Base-by-base conservation (phyloP, 108 stramenopile genomes). In the Cylindrotheca closterium region DNA sequence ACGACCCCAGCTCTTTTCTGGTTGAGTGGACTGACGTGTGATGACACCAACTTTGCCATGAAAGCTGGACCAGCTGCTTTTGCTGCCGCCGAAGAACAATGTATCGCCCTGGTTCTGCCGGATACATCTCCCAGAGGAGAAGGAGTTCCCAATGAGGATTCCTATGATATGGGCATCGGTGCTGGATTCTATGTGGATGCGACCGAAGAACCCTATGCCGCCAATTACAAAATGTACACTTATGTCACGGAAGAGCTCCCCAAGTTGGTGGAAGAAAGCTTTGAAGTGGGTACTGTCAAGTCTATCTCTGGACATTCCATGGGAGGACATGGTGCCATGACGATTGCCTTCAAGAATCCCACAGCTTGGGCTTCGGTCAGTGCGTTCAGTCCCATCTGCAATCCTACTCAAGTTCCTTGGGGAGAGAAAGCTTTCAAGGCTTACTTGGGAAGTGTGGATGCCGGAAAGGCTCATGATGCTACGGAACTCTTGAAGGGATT, bases 111-210 rank as follows among this genome's bases (percentile, higher is more conserved):
- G 18, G 93, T 98, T 51, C 80, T 94, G 69, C 97, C 97, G 8
- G 99, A 98, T 71, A 99, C 99, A 5, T 89, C 87, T 58, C 97
- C 97, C 3, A 88, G 98, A 30, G 96, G 94, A 1, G 89, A 89
- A 8, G 83, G 73, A 5, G 81, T 93, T 27, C 84, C 89, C 1
- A 85, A 85, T 60, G 94, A 81, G 8, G 90, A 86, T 80, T 78
- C 53, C 65, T 99, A 94, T 62, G 99, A 99, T 68, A 81, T 99
- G 37, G 99, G 99, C 12, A 75, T 78, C 3, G 98, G 96, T 23
- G 99, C 97, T 29, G 98, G 99, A 22, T 99, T 99, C 63, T 99
- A 99, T 78, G 78, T 99, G 28, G 79, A 98, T 79, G 97, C 99
- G 4, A 97, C 97, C 4, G 55, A 82, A 34, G 86, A 69, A 18